phyloP scores from a whole-genome alignment of 1,284 basidiomycete species.

The Naganishia cerealis region DNA sequence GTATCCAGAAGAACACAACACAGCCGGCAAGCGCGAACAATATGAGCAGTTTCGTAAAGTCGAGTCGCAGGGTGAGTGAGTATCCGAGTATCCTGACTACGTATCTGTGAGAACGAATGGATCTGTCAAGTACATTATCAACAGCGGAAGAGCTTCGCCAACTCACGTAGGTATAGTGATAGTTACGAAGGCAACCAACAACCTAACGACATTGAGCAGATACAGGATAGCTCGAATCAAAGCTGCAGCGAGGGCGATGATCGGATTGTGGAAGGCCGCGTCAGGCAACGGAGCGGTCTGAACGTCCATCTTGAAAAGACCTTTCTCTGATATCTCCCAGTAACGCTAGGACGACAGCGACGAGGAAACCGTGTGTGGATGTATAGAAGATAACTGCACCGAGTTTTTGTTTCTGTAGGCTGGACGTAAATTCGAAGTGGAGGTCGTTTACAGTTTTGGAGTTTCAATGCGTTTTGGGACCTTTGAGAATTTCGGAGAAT shows the following conservation, averaged over 20 bases:
- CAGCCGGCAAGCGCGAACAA: conserved; percentile 65
- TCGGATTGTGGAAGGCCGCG: conserved; percentile 56
- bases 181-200: conserved; percentile 70
- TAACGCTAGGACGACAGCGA: neutral
- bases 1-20: conserved; percentile 74
- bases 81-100: conserved; percentile 70
- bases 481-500: too few species aligned
- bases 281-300: neutral
- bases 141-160: neutral
- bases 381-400: too few species aligned
- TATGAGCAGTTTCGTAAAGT: conserved; percentile 81
- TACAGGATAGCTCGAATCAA: conserved; percentile 80
- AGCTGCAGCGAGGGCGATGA: conserved; percentile 71
- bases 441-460: too few species aligned
- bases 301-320: conserved; percentile 3
- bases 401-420: too few species aligned
- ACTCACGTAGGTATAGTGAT: conserved; percentile 69
- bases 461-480: too few species aligned
- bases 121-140: neutral
- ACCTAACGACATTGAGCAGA: conserved; percentile 71
- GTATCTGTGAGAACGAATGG: conserved; percentile 35
- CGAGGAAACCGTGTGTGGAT: neutral
- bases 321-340: too few species aligned
- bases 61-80: conserved; percentile 82
- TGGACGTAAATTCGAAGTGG: too few species aligned